Evolutionary conservation across 2,329 filamentous ascomycete species (phyloP).

Genomic region (Chalara sp.): DNA sequence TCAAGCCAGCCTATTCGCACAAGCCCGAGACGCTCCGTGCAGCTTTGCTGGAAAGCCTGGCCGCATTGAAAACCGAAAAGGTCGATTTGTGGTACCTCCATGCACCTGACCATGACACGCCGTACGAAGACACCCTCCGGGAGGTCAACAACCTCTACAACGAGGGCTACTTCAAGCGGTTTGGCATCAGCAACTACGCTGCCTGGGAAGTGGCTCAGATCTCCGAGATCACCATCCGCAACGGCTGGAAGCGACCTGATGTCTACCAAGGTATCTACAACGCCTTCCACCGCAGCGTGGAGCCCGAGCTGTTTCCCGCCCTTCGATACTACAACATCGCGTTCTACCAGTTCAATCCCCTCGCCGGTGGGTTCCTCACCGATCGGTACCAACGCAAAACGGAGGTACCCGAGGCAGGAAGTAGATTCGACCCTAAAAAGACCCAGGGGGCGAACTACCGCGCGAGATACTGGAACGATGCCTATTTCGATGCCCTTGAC

Average conservation of each 20-base stretch:
- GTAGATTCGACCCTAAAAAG: conserved; percentile 52
- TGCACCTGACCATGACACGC: conserved; percentile 60
- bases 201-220: conserved; percentile 86
- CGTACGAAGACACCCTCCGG: conserved; percentile 73
- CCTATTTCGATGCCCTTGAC: conserved; percentile 52
- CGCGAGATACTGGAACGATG: conserved; percentile 55
- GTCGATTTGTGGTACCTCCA: conserved; percentile 78
- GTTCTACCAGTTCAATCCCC: conserved; percentile 75
- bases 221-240: conserved; percentile 24
- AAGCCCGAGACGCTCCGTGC: conserved; percentile 54
- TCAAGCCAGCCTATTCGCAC: conserved; percentile 33
- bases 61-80: conserved; percentile 64
- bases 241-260: conserved; percentile 27
- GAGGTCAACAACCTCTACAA: conserved; percentile 77
- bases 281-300: conserved; percentile 53
- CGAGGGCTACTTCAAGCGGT: conserved; percentile 67
- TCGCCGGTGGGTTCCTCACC: conserved; percentile 73
- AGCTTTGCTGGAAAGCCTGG: conserved; percentile 60
- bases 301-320: conserved; percentile 65
- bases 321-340: conserved; percentile 72
- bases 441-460: conserved; percentile 44
- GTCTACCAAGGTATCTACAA: conserved; percentile 31
- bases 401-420: conserved; percentile 53
- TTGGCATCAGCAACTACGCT: conserved; percentile 80
- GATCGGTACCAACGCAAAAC: conserved; percentile 52